phyloP scores from a whole-genome alignment of 2,329 filamentous ascomycete genomes.

The Biscogniauxia mediterranea region DNA sequence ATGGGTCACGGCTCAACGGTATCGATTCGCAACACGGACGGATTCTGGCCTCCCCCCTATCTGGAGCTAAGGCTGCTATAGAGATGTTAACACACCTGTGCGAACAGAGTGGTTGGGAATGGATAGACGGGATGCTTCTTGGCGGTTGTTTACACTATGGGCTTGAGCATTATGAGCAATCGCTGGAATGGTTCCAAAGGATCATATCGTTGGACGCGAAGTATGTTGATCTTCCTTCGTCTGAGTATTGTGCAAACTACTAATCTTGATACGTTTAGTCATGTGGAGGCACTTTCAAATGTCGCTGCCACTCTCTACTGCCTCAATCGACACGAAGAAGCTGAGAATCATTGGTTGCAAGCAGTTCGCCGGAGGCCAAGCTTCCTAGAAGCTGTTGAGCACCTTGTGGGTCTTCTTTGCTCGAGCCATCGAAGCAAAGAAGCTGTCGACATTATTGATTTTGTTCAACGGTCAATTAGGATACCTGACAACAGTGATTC shows the following conservation, averaged over 20 bases:
- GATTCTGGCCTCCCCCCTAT: conserved; percentile 40
- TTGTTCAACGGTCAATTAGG: conserved; percentile 73
- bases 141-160: conserved; percentile 92
- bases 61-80: conserved; percentile 64
- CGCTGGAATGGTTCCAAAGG: conserved; percentile 70
- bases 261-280: conserved; percentile 45
- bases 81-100: conserved; percentile 73
- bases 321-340: conserved; percentile 77
- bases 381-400: conserved; percentile 93
- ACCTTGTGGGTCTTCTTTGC: conserved; percentile 85
- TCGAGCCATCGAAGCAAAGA: conserved; percentile 76
- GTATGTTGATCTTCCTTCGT: conserved; percentile 38
- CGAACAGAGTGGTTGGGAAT: conserved; percentile 78
- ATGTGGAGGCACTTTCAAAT: conserved; percentile 93
- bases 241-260: neutral
- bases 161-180: conserved; percentile 77
- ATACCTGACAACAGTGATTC: conserved; percentile 38
- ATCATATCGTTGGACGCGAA: conserved; percentile 55
- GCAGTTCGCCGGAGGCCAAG: conserved; percentile 81
- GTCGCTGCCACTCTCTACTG: conserved; percentile 86
- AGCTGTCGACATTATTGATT: conserved; percentile 83
- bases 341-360: conserved; percentile 79
- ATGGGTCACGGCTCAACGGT: conserved; percentile 19
- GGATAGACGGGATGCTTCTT: conserved; percentile 90
- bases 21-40: conserved; percentile 21